Base-by-base conservation (phyloP, 116 monocot species). In the Posidonia oceanica region DNA sequence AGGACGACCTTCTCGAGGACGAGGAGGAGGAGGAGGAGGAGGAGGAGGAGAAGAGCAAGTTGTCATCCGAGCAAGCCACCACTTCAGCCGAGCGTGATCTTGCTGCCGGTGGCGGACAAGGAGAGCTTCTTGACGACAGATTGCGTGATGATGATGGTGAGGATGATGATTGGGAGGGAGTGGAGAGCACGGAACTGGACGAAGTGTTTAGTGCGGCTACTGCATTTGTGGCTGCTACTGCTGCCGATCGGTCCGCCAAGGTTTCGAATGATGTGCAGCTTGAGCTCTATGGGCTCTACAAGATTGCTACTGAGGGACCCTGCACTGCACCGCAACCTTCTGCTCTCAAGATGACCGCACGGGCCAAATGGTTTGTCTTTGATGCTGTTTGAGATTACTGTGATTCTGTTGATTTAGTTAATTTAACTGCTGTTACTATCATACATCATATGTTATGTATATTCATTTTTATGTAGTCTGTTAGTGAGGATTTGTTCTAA, bases 251-350 rank as follows among this genome's bases (percentile, higher is more conserved):
- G 75, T 76, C 64, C 18, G 62, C 72, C 13, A 88, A 78, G 72
- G 90, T 98, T 61, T 80, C 90, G 2, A 86, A 37, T 36, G 93
- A 98, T 3, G 54, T 83, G 65, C 98, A 98, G 78, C 74, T 98
- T 69, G 80, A 89, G 81, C 74, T 98, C n/a, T 98, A 98, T 61
- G 93, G 90, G 39, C 65, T 98, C 17, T 98, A 93, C 64, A 98
- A 98, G 90, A 92, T 98, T 63, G 85, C 98, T 16, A 93, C 87
- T 4, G 98, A 98, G 72, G 98, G 98, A 38, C 93, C 93, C 1
- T 98, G 98, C 65, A 87, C 89, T 11, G 76, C 73, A 44, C 85
- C 92, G 14, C 98, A 89, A 74, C 98, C 93, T 0, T 89, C 89
- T 0, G 84, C 85, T 3, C 76, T 98, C 29, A 92, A 83, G 78